Base-by-base conservation (phyloP, 2,329 filamentous ascomycete species). In the Paecilomyces fulvus region DNA sequence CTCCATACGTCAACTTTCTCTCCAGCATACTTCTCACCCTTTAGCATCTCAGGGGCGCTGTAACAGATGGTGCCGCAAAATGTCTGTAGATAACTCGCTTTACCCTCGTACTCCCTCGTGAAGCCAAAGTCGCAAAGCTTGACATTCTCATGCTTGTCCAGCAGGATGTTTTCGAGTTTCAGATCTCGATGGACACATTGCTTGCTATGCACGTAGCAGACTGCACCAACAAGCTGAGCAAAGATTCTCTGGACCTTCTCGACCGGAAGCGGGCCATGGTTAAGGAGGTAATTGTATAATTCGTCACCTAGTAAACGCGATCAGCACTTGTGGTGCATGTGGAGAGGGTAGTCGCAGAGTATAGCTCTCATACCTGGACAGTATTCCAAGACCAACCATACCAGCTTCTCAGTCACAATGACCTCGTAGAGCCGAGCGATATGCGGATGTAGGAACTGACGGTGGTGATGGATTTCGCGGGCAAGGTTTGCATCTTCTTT, bases 1-100 rank as follows among this genome's bases (percentile, higher is more conserved):
- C 92, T 97, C 94, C 94, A 99, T 3, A 99, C 91, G 67, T 99
- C 94, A 52, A 99, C 92, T 76, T 96, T 97, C 76, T 96, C 91
- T 25, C 91, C 92, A 0, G 92, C 94, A 70, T 99, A 99, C 73
- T 95, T 97, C 72, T 99, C 94, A 43, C 92, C 94, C 72, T 94
- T 96, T 46, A 99, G 80, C 94, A 99, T 99, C 73, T 99, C 94
- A 1, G 94, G 94, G 2, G 94, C 94, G 55, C 91, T 96, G 74
- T 99, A 99, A 76, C 92, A 97, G 60, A 99, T 87, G 0, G 94
- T 99, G 4, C 94, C 94, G 71, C 94, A 99, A 74, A 96, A 99
- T 1, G 94, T 99, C 73, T 97, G 92, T 55, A 99, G 77, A 67
- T 97, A 92, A 71, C 92, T 97, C 30, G 90, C 84, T 65, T 95